phyloP scores from a whole-genome alignment of 2,329 filamentous ascomycete species.

The Claviceps monticola region DNA sequence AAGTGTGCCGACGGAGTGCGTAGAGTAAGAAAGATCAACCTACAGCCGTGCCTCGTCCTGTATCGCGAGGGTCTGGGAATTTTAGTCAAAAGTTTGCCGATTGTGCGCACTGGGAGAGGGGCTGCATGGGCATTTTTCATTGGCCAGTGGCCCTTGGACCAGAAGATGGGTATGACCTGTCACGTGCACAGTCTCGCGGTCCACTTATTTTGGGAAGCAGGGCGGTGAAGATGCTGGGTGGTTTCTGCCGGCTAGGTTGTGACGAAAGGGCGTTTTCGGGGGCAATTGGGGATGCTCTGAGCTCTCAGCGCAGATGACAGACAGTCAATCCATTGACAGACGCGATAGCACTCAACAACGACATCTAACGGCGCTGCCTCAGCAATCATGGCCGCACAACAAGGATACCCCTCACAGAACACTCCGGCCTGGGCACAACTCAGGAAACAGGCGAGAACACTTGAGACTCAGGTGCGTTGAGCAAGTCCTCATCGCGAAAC shows the following conservation, averaged over 20 bases:
- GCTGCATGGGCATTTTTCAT: background rate
- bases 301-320: background rate
- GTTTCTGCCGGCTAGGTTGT: background rate
- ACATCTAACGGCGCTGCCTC: background rate
- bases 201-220: background rate
- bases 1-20: constrained; percentile 26
- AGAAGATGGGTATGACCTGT: background rate
- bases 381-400: constrained; percentile 30
- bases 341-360: background rate
- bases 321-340: no score
- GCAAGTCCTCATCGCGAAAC: background rate
- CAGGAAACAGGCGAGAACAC: constrained; percentile 74
- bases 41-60: constrained; percentile 20
- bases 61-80: constrained; percentile 21
- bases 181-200: constrained; percentile 15
- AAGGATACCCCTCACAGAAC: constrained; percentile 19
- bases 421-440: constrained; percentile 79
- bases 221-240: background rate
- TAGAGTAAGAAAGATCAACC: constrained; percentile 19
- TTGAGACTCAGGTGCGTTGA: constrained; percentile 70
- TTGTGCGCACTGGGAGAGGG: constrained; percentile 10
- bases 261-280: background rate
- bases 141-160: background rate
- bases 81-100: constrained; percentile 23
- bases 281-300: background rate